phyloP scores from a whole-genome alignment of 805 yeast species.

The Ogataea sp. region DNA sequence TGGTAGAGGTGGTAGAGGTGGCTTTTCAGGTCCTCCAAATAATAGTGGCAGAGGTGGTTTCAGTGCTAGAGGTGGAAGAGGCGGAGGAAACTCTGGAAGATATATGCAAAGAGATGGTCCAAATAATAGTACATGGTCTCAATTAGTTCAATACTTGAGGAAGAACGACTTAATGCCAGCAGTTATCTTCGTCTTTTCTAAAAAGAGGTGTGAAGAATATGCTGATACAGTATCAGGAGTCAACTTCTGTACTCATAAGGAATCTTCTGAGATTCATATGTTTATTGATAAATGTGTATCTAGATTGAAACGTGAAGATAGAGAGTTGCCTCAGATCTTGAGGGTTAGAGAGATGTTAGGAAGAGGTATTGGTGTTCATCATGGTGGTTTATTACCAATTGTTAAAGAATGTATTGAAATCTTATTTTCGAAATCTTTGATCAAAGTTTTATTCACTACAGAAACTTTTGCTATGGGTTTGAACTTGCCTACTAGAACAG shows the following conservation, averaged over 20 bases:
- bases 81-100: constrained; percentile 16
- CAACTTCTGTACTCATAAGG: constrained; percentile 77
- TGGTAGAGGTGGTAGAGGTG: constrained; percentile 19
- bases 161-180: constrained; percentile 75
- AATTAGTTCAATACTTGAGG: constrained; percentile 62
- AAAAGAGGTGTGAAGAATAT: constrained; percentile 88
- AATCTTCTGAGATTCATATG: constrained; percentile 87
- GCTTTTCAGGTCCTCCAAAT: constrained; percentile 27
- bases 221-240: constrained; percentile 69
- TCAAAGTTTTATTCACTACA: constrained; percentile 90
- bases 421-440: constrained; percentile 75
- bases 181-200: constrained; percentile 88
- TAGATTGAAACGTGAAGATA: constrained; percentile 82
- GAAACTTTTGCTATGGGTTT: constrained; percentile 99
- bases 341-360: constrained; percentile 74
- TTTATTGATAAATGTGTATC: constrained; percentile 85
- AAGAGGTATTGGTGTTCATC: constrained; percentile 94
- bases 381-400: constrained; percentile 88
- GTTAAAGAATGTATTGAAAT: constrained; percentile 93
- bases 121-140: constrained; percentile 69
- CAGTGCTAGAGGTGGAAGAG: constrained; percentile 20
- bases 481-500: constrained; percentile 94
- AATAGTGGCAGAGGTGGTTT: constrained; percentile 25
- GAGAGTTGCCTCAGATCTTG: constrained; percentile 86
- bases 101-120: constrained; percentile 55